Base-by-base conservation (phyloP, 2,329 filamentous ascomycete genomes). In the Ceratocystis destructans region DNA sequence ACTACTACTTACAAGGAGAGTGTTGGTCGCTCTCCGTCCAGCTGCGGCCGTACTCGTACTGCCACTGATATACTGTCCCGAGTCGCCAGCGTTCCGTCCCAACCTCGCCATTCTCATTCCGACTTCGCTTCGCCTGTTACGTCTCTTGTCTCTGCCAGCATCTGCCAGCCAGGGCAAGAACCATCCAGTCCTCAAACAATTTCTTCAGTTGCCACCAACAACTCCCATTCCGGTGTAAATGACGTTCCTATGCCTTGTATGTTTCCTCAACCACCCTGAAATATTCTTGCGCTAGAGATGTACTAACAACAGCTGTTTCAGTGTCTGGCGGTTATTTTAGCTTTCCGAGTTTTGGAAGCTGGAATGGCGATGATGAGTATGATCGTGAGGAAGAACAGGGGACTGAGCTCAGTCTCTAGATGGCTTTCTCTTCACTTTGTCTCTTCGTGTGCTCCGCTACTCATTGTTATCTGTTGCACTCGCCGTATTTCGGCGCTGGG, bases 271-370 rank as follows among this genome's bases (percentile, higher is more conserved):
- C 69, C 65, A 77, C 25, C 55, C 57, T 62, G 7, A 28, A 61
- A 57, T 66, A 53, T 61, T 25, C 50, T 25, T 8, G 22, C 15
- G 44, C 48, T 41, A 28, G 15, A 59, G 5, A 31, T 20, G 15
- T 59, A 37, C 55, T 59, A 59, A 59, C 55, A 37, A 0, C 7
- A 0, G 15, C n/a, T n/a, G n/a, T n/a, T 37, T 3, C 20, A 59
- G 67, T 68, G n/a, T 64, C 67, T 5, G 59, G 66, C 55, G 67
- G 61, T 69, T 89, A 89, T 75, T 85, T 87, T 72, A 88, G 86
- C 77, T 89, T 89, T 73, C 87, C 87, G 17, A 87, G 82, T 73
- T 89, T 88, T 74, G 87, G 89, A 71, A 81, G 84, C 68, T 88
- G 85, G 78, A 81, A 82, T 53, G 77, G 77, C 22, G 78, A 71